Percentiles rank a stretch among this genome's conserved stretches.
Conservation (phyloP, 352 stramenopile species). For the Pythium plurisporium region DNA sequence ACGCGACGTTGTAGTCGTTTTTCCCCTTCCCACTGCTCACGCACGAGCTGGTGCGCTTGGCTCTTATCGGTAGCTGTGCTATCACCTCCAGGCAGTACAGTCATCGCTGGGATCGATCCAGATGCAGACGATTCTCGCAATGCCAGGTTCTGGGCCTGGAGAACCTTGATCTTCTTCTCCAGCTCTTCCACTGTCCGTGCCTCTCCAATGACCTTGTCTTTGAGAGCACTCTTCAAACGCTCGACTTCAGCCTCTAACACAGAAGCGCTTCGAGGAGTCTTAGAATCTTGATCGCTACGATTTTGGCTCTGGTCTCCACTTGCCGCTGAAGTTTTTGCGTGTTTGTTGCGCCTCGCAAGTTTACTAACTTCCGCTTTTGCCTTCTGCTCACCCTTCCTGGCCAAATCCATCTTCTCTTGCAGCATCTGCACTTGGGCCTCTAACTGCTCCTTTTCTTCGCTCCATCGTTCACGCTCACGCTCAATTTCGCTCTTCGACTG, state of each 20-base stretch:
- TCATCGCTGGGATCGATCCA: neutral
- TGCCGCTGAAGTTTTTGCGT: neutral
- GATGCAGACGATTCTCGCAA: slow-evolving; percentile 41
- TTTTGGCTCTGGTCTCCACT: neutral
- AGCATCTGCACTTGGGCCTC: slow-evolving; percentile 56
- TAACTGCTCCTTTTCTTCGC: slow-evolving; percentile 48
- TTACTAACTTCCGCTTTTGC: slow-evolving; percentile 14
- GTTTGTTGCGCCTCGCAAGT: slow-evolving; percentile 18
- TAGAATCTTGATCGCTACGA: neutral
- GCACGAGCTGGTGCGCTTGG: neutral
- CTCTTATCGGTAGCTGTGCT: neutral
- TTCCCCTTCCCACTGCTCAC: slow-evolving; percentile 51
- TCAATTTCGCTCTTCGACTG: slow-evolving; percentile 38
- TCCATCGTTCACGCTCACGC: slow-evolving; percentile 37
- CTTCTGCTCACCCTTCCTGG: slow-evolving; percentile 27
- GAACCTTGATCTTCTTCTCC: slow-evolving; percentile 63
- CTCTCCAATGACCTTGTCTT: slow-evolving; percentile 54
- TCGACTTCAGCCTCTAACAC: slow-evolving; percentile 42
- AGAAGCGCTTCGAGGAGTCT: neutral
- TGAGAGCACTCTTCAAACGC: slow-evolving; percentile 45
- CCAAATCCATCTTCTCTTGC: slow-evolving; percentile 52
- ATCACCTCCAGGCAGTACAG: neutral
- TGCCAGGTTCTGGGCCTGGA: slow-evolving; percentile 81
- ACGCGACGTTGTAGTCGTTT: slow-evolving; percentile 71
- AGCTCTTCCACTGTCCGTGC: slow-evolving; percentile 44